Conservation (phyloP, 345 rosid genomes). For the Gossypium stocksii region DNA sequence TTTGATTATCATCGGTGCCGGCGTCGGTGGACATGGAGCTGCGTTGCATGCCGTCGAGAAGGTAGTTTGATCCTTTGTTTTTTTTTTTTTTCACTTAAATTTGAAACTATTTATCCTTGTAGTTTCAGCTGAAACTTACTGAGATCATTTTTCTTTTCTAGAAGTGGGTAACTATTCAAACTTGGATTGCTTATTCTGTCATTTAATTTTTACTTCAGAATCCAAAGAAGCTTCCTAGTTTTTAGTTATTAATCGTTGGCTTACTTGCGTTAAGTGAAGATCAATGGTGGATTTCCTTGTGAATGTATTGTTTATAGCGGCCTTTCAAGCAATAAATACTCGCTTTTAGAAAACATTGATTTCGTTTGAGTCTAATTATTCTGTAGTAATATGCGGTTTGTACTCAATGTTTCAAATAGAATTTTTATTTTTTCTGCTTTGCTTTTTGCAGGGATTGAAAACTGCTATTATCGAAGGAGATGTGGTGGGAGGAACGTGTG, state of each 20-base stretch:
- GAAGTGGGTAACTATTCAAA: background rate
- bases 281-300: background rate
- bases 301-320: background rate
- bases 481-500: conserved; percentile 97
- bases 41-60: conserved; percentile 97
- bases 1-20: conserved; percentile 92
- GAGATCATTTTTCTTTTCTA: background rate
- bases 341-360: background rate
- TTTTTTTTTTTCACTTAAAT: background rate
- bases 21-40: conserved; percentile 98
- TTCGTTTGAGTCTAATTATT: background rate
- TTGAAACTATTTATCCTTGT: background rate
- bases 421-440: background rate
- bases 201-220: background rate
- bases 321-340: background rate
- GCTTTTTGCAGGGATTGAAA: conserved; percentile 62
- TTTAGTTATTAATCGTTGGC: background rate
- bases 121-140: background rate
- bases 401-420: background rate
- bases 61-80: conserved; percentile 29
- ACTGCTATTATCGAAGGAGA: conserved; percentile 96
- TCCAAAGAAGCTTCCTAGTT: background rate
- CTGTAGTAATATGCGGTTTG: background rate
- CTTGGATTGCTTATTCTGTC: background rate
- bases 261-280: background rate